phyloP scores from a whole-genome alignment of 257 asterid genomes.

The Voacanga thouarsii region DNA sequence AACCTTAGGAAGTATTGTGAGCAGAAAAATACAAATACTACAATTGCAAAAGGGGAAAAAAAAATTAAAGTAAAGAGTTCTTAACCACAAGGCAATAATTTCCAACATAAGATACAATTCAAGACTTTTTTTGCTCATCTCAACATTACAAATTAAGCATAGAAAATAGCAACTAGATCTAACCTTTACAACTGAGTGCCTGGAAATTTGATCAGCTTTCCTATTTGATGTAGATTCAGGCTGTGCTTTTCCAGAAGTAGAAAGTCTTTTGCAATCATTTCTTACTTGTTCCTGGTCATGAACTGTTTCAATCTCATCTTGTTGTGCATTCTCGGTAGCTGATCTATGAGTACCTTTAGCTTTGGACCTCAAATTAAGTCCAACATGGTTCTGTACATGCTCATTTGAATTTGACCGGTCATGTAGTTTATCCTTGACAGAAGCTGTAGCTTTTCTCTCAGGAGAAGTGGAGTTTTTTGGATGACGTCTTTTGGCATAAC shows the following conservation, averaged over 20 bases:
- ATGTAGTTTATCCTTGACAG: slow-evolving; percentile 12
- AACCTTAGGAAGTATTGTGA: too few relatives aligned
- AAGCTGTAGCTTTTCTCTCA: slow-evolving; percentile 14
- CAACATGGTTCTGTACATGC: not conserved
- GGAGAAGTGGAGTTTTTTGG: slow-evolving; percentile 24
- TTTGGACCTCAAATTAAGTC: not conserved
- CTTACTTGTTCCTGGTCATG: slow-evolving; percentile 18
- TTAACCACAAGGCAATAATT: too few relatives aligned
- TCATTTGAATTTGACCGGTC: slow-evolving; percentile 14
- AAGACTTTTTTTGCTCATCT: not conserved
- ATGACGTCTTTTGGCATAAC: slow-evolving; percentile 49
- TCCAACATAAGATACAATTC: not conserved
- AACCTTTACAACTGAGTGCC: slow-evolving; percentile 31
- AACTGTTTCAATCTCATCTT: slow-evolving; percentile 8
- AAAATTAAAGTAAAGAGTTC: too few relatives aligned
- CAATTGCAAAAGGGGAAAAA: too few relatives aligned
- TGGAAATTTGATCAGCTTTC: slow-evolving; percentile 9
- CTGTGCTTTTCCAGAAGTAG: slow-evolving; percentile 10
- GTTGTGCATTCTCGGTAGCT: slow-evolving; percentile 2
- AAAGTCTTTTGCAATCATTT: slow-evolving; percentile 8
- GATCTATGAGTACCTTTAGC: not conserved
- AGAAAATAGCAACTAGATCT: not conserved
- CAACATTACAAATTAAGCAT: not conserved
- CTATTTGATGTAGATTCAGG: slow-evolving; percentile 10
- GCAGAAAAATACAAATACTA: too few relatives aligned